These are phyloP conservation scores for Carex myosuroides DNA, from an alignment of 176 grass and related monocot species.

Conservation along the genomic window DNA sequence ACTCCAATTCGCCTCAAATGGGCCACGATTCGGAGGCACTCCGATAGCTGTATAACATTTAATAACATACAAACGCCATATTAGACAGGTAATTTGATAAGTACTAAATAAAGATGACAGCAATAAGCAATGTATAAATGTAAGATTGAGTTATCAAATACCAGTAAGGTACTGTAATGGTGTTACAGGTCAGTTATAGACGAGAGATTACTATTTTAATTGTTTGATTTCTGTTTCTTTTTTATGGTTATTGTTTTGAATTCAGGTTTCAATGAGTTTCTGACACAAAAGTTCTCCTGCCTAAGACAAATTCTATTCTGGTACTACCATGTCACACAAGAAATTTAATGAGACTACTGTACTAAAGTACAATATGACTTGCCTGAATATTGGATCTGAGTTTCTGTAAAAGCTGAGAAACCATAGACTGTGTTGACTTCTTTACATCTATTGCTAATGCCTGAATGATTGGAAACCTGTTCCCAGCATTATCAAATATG, in stretches of 20 bases:
- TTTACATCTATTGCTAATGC: constrained; percentile 77
- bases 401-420: constrained; percentile 97
- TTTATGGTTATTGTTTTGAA: background rate
- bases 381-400: constrained; percentile 98
- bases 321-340: background rate
- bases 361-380: background rate
- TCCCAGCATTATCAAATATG: constrained; percentile 40
- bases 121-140: background rate
- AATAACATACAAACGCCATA: background rate
- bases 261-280: background rate
- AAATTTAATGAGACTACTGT: background rate
- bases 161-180: background rate
- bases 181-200: background rate
- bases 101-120: background rate
- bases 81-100: background rate
- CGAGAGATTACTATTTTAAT: background rate
- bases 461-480: constrained; percentile 94
- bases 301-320: background rate
- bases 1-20: constrained; percentile 90
- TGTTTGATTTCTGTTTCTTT: background rate
- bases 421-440: constrained; percentile 88
- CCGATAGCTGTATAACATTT: constrained; percentile 68
- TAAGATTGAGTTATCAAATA: background rate
- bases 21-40: constrained; percentile 73
- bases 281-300: background rate